These are phyloP conservation scores for Yamadazyma nakazawae DNA, from an alignment of 805 yeast genomes.

Conservation along the genomic window DNA sequence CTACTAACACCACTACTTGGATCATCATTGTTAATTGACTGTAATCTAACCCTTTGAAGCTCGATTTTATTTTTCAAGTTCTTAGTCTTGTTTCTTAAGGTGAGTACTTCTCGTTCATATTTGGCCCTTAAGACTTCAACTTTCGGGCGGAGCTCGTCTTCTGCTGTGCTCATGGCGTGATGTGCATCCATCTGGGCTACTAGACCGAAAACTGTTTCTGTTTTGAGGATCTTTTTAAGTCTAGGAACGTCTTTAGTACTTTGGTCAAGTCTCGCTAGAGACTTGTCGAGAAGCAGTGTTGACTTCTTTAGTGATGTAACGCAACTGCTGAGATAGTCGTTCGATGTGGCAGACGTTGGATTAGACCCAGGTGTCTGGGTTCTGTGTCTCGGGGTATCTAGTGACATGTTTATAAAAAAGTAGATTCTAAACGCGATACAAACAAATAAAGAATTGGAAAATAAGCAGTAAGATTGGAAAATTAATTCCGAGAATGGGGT, in stretches of 20 bases:
- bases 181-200: slow-evolving; percentile 48
- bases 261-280: slow-evolving; percentile 31
- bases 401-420: not conserved
- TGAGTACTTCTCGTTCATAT: slow-evolving; percentile 30
- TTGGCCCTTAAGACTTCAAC: slow-evolving; percentile 27
- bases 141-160: slow-evolving; percentile 41
- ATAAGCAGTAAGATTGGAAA: not conserved
- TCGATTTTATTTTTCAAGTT: slow-evolving; percentile 35
- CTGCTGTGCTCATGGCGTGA: slow-evolving; percentile 36
- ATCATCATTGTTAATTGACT: slow-evolving; percentile 10
- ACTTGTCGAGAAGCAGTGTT: slow-evolving; percentile 28
- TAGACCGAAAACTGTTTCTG: slow-evolving; percentile 47
- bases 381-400: not conserved
- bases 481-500: no score
- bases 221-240: slow-evolving; percentile 38
- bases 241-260: slow-evolving; percentile 40
- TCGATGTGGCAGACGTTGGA: not conserved
- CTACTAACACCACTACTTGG: slow-evolving; percentile 19
- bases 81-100: slow-evolving; percentile 29
- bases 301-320: slow-evolving; percentile 32
- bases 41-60: slow-evolving; percentile 39
- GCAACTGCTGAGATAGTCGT: slow-evolving; percentile 20
- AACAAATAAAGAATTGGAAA: not conserved
- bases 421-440: not conserved
- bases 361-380: not conserved